Evolutionary conservation across 345 rosid species (phyloP).

Genomic region (Firmiana major): DNA sequence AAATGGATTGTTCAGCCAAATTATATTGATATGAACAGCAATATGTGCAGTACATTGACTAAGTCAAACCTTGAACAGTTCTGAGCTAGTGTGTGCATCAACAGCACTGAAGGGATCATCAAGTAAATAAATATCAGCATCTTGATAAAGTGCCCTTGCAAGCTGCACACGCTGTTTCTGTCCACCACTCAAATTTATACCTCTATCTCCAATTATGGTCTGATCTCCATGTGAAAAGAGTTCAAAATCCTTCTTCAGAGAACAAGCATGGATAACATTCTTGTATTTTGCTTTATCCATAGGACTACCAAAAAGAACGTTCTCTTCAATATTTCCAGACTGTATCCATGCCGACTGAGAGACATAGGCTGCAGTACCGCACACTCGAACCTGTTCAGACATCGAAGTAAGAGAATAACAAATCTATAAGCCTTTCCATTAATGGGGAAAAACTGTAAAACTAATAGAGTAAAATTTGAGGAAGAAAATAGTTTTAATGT

Average conservation of each 20-base stretch:
- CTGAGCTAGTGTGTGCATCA: conserved; percentile 98
- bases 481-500: conserved; percentile 16
- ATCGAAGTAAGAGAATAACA: conserved; percentile 19
- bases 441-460: background rate
- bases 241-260: conserved; percentile 90
- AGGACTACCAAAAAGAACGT: conserved; percentile 94
- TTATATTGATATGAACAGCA: conserved; percentile 15
- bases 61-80: conserved; percentile 77
- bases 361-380: conserved; percentile 96
- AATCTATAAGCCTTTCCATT: conserved; percentile 3
- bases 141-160: conserved; percentile 99
- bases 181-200: conserved; percentile 97
- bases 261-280: conserved; percentile 88
- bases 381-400: conserved; percentile 70
- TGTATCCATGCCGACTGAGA: conserved; percentile 99
- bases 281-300: conserved; percentile 93
- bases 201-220: conserved; percentile 98
- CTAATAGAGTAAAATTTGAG: conserved; percentile 7
- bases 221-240: conserved; percentile 99
- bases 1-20: conserved; percentile 24
- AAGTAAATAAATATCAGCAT: conserved; percentile 93
- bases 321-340: conserved; percentile 98
- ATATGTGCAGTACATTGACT: conserved; percentile 1
- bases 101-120: conserved; percentile 99
- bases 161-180: conserved; percentile 99